A percentile compares a stretch with the other conserved stretches of the same genome.
phyloP scores from a whole-genome alignment of 331 rosid genomes.

The Arachis monticola region DNA sequence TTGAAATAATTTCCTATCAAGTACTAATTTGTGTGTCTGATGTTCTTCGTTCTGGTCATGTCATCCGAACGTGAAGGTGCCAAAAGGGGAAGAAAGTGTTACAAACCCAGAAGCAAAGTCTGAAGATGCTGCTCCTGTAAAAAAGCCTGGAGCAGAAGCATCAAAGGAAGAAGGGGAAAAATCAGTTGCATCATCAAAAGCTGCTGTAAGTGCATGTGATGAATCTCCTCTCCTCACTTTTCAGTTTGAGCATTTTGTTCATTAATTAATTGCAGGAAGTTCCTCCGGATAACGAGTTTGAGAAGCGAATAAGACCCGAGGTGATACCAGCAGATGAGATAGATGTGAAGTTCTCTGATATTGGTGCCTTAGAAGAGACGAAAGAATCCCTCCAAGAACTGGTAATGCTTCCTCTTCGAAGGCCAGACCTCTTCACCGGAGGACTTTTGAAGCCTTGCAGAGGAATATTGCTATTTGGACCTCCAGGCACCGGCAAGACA shows the following conservation, averaged over 20 bases:
- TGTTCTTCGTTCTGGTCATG: neutral
- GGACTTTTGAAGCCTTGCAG: slow-evolving; percentile 96
- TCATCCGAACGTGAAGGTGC: slow-evolving; percentile 39
- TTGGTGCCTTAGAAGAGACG: slow-evolving; percentile 87
- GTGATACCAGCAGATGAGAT: slow-evolving; percentile 90
- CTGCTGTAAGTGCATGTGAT: slow-evolving; percentile 50
- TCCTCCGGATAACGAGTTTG: slow-evolving; percentile 89
- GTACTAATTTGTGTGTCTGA: slow-evolving; percentile 19
- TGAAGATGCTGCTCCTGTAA: slow-evolving; percentile 48
- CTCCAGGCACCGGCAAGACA: slow-evolving; percentile 99
- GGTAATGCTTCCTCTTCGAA: slow-evolving; percentile 92
- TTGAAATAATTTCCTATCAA: slow-evolving; percentile 10
- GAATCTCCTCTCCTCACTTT: neutral
- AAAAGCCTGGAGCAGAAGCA: slow-evolving; percentile 54
- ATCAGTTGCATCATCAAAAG: slow-evolving; percentile 58
- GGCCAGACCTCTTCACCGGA: slow-evolving; percentile 95
- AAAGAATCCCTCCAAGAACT: slow-evolving; percentile 97
- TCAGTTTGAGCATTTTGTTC: slow-evolving; percentile 8
- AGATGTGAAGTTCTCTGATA: slow-evolving; percentile 76
- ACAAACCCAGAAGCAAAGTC: slow-evolving; percentile 58
- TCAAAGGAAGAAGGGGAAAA: slow-evolving; percentile 54
- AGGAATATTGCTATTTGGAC: slow-evolving; percentile 88
- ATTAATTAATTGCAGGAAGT: slow-evolving; percentile 59
- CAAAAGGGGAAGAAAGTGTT: slow-evolving; percentile 43
- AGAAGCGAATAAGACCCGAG: slow-evolving; percentile 94